Base-by-base conservation (phyloP, 148 eudicot species). In the Cornus suecica region DNA sequence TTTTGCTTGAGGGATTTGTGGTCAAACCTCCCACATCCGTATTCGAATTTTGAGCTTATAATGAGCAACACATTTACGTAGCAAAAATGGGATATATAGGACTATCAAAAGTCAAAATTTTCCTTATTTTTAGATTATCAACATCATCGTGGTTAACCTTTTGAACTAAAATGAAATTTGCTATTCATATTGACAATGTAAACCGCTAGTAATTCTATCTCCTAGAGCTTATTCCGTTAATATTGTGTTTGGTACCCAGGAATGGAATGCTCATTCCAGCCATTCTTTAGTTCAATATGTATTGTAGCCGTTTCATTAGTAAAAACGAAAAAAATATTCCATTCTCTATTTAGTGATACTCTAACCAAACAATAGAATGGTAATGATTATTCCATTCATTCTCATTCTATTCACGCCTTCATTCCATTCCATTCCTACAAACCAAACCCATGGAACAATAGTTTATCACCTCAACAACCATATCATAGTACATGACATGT, bases 401-500 rank as follows among this genome's bases (percentile, higher is more conserved):
- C n/a, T n/a, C n/a, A n/a, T n/a, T n/a, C n/a, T n/a, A n/a, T n/a
- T n/a, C n/a, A n/a, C n/a, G n/a, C n/a, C n/a, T n/a, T n/a, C n/a
- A n/a, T n/a, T n/a, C n/a, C n/a, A n/a, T n/a, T n/a, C n/a, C n/a
- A n/a, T n/a, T n/a, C n/a, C n/a, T n/a, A n/a, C n/a, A n/a, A n/a
- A n/a, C n/a, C n/a, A n/a, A n/a, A n/a, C n/a, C n/a, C n/a, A n/a
- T n/a, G n/a, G n/a, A n/a, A n/a, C n/a, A n/a, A n/a, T 48, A 3
- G 37, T 37, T 31, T 68, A 34, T 20, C 65, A 66, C 16, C 45
- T 56, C 24, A 26, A 14, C 54, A 58, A 20, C 41, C 52, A 75
- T 75, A 31, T 68, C 52, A 29, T 61, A 69, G 42, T 60, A 69
- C 79, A 76, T 76, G 79, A 30, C 15, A 5, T 62, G 76, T 60